These are phyloP conservation scores for Kodamaea leandrae DNA, from an alignment of 805 yeast genomes.

Conservation along the genomic window DNA sequence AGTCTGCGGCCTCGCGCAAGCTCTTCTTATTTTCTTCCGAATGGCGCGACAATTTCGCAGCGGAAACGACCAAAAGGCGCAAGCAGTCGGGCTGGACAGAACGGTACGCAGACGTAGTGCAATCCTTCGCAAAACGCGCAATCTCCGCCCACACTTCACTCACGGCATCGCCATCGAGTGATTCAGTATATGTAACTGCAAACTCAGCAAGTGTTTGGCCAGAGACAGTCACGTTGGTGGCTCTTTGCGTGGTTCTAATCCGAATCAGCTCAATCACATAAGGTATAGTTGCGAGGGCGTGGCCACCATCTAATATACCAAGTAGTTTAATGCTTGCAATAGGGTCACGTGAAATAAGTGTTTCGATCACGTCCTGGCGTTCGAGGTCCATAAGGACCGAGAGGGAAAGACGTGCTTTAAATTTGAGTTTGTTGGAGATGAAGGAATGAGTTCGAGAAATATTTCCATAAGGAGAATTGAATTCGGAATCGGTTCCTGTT, in stretches of 20 bases:
- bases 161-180: conserved; percentile 71
- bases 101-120: conserved; percentile 47
- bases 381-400: conserved; percentile 66
- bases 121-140: not conserved
- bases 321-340: conserved; percentile 48
- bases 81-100: conserved; percentile 52
- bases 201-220: conserved; percentile 49
- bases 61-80: conserved; percentile 49
- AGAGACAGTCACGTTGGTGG: conserved; percentile 39
- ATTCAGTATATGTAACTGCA: conserved; percentile 56
- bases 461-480: too few species aligned
- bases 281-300: conserved; percentile 72
- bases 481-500: too few species aligned
- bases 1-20: conserved; percentile 53
- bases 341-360: conserved; percentile 46
- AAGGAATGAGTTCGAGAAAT: conserved; percentile 30
- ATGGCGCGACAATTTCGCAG: conserved; percentile 54
- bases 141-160: conserved; percentile 67
- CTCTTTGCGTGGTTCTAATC: conserved; percentile 6
- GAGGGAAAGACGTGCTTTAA: conserved; percentile 61
- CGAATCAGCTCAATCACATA: conserved; percentile 56
- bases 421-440: conserved; percentile 60
- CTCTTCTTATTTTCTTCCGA: conserved; percentile 52
- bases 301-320: conserved; percentile 82
- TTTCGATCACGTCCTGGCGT: conserved; percentile 69